Conservation (phyloP, 257 asterid species). For the Gynochthodes officinalis region DNA sequence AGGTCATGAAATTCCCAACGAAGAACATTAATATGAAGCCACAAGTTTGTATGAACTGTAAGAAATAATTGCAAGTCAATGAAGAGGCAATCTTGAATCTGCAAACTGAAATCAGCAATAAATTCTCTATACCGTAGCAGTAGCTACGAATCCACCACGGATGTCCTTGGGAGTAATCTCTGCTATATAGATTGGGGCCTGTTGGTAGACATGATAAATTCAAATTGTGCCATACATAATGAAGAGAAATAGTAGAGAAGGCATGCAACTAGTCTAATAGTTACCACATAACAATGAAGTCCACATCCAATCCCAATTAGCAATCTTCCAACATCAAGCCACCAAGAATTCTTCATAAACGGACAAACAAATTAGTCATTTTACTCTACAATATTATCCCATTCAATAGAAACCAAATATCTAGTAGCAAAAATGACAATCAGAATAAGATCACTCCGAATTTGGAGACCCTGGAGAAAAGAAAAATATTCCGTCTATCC, state of each 20-base stretch:
- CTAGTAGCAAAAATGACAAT: background rate
- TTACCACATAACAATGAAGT: constrained; percentile 30
- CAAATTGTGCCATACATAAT: background rate
- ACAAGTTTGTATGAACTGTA: constrained; percentile 18
- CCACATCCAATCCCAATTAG: constrained; percentile 24
- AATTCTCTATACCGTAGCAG: constrained; percentile 17
- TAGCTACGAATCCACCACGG: constrained; percentile 19
- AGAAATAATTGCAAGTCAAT: background rate
- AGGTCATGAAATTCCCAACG: constrained; percentile 18
- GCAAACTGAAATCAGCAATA: constrained; percentile 6
- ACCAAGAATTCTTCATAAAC: constrained; percentile 21
- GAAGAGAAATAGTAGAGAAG: background rate
- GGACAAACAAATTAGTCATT: background rate
- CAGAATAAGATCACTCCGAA: background rate
- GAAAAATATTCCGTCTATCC: background rate
- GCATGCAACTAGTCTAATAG: background rate
- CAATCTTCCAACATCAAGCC: constrained; percentile 28
- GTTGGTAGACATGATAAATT: background rate
- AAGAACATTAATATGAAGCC: constrained; percentile 26
- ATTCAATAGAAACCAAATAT: background rate
- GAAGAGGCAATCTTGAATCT: background rate
- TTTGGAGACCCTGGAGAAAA: background rate
- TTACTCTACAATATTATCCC: background rate
- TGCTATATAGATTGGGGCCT: constrained; percentile 27
- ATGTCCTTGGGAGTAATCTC: constrained; percentile 25